phyloP scores from a whole-genome alignment of 352 stramenopile species.

The Globisporangium nodosum region DNA sequence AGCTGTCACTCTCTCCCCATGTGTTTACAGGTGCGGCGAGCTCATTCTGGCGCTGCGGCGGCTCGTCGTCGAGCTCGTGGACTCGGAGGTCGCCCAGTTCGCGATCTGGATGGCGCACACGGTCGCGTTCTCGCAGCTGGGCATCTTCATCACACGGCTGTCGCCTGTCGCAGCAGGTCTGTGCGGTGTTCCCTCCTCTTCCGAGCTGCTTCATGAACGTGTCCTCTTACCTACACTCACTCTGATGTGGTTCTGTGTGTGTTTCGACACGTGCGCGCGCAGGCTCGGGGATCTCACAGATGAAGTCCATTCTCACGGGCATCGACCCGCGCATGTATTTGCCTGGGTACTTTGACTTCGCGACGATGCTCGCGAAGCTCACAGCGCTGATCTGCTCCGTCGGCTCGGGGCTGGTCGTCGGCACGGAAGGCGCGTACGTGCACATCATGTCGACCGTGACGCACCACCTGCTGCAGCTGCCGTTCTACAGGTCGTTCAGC shows the following conservation, averaged over 20 bases:
- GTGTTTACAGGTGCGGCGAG: constrained; percentile 23
- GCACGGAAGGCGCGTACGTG: constrained; percentile 98
- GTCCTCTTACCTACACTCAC: background rate
- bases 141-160: constrained; percentile 64
- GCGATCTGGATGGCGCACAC: constrained; percentile 62
- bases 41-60: constrained; percentile 36
- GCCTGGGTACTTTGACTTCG: constrained; percentile 76
- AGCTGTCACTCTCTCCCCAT: background rate
- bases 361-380: constrained; percentile 85
- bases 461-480: constrained; percentile 82
- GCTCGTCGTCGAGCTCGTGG: constrained; percentile 32
- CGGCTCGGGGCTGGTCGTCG: constrained; percentile 92
- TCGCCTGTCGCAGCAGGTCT: constrained; percentile 55
- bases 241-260: background rate
- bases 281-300: constrained; percentile 82
- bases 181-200: background rate
- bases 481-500: constrained; percentile 71
- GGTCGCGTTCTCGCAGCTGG: constrained; percentile 60
- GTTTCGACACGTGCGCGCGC: too few relatives aligned
- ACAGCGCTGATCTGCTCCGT: constrained; percentile 93
- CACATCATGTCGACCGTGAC: constrained; percentile 93
- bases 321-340: constrained; percentile 79
- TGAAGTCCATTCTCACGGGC: constrained; percentile 87
- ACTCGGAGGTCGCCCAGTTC: constrained; percentile 32
- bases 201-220: background rate